Conservation (phyloP, 352 stramenopile genomes). For the Chrysophaeum taylorii region DNA sequence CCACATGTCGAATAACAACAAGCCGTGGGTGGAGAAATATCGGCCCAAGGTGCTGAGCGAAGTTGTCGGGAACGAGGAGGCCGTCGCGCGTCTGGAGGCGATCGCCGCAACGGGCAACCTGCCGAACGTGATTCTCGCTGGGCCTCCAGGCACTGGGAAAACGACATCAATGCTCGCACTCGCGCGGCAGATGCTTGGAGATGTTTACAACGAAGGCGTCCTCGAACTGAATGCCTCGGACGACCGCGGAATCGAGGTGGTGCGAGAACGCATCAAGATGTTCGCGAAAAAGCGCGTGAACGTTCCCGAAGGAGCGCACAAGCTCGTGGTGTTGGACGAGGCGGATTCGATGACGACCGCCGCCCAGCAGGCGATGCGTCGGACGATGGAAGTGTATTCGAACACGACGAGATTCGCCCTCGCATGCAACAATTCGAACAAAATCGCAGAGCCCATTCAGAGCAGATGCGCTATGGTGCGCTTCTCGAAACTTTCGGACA, state of each 20-base stretch:
- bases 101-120: slow-evolving; percentile 93
- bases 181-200: slow-evolving; percentile 68
- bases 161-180: slow-evolving; percentile 82
- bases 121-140: slow-evolving; percentile 94
- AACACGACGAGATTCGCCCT: slow-evolving; percentile 93
- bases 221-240: slow-evolving; percentile 98
- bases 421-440: slow-evolving; percentile 95
- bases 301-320: slow-evolving; percentile 60
- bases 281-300: slow-evolving; percentile 96
- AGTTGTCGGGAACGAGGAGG: slow-evolving; percentile 96
- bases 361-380: slow-evolving; percentile 89
- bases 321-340: slow-evolving; percentile 99
- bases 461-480: slow-evolving; percentile 92
- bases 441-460: slow-evolving; percentile 99
- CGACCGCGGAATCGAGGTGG: slow-evolving; percentile 70
- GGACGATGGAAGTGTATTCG: slow-evolving; percentile 98
- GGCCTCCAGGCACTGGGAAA: slow-evolving; percentile 79
- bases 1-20: too few relatives aligned
- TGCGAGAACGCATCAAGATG: slow-evolving; percentile 96
- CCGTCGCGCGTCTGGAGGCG: slow-evolving; percentile 77
- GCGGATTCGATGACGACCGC: slow-evolving; percentile 93
- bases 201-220: slow-evolving; percentile 41
- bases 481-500: slow-evolving; percentile 85
- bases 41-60: slow-evolving; percentile 72
- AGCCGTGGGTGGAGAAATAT: slow-evolving; percentile 98